These are phyloP conservation scores for Rhodotorula sp. DNA, from an alignment of 1,284 basidiomycete species.

Conservation along the genomic window DNA sequence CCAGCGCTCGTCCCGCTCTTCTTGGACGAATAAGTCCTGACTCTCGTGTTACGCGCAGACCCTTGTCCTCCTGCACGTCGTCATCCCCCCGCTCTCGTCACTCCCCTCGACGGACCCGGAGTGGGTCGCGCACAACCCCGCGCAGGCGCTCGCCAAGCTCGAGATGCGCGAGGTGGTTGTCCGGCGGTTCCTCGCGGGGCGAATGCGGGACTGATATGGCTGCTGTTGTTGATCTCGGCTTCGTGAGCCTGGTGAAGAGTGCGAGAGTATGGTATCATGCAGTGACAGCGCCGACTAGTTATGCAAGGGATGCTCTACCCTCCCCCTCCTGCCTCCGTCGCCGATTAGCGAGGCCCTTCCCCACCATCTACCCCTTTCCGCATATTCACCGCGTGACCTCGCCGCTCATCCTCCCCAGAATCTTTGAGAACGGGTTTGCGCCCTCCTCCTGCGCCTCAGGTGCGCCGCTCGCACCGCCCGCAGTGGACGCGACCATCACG, in stretches of 20 bases:
- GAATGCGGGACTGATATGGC: conserved; percentile 74
- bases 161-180: conserved; percentile 82
- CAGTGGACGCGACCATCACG: conserved; percentile 3
- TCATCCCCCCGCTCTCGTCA: conserved; percentile 70
- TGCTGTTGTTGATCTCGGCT: background rate
- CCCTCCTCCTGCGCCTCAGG: background rate
- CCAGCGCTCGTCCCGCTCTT: background rate
- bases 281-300: background rate
- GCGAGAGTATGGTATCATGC: background rate
- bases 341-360: background rate
- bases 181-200: conserved; percentile 81
- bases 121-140: conserved; percentile 46
- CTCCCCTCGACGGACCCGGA: conserved; percentile 51
- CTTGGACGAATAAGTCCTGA: background rate
- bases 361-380: background rate
- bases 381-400: conserved; percentile 5
- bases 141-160: conserved; percentile 59
- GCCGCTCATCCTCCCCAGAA: conserved; percentile 24
- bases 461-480: background rate
- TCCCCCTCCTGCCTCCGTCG: background rate
- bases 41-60: conserved; percentile 60
- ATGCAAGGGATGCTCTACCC: background rate
- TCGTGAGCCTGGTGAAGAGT: background rate
- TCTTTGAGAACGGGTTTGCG: conserved; percentile 27
- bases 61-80: conserved; percentile 83